These are phyloP conservation scores for Talaromyces proteolyticus DNA, from an alignment of 495 filamentous ascomycete genomes.

Conservation along the genomic window DNA sequence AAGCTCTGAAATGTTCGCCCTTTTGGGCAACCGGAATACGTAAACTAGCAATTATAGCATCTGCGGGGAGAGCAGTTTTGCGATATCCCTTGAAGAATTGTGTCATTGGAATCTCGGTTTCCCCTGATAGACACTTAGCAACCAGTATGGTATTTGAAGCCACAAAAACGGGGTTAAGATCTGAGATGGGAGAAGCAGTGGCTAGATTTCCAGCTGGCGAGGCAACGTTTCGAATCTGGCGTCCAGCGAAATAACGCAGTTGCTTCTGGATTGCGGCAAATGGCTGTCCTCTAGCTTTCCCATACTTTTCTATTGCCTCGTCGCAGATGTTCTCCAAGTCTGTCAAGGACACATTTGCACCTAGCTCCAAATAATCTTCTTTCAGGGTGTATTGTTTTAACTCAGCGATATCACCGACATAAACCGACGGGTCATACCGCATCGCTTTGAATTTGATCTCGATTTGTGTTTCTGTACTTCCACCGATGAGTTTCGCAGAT, in stretches of 20 bases:
- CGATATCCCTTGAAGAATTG: conserved; percentile 92
- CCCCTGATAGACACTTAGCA: conserved; percentile 64
- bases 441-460: conserved; percentile 97
- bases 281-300: conserved; percentile 58
- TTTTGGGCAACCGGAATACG: conserved; percentile 74
- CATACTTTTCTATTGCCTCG: conserved; percentile 77
- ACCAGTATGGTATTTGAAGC: conserved; percentile 76
- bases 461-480: conserved; percentile 95
- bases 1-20: conserved; percentile 68
- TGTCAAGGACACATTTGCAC: conserved; percentile 82
- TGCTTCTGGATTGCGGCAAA: conserved; percentile 46
- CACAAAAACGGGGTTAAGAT: conserved; percentile 92
- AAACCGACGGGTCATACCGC: conserved; percentile 85
- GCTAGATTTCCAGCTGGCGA: conserved; percentile 94
- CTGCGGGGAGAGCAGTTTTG: conserved; percentile 70
- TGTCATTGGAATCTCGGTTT: conserved; percentile 81
- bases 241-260: conserved; percentile 81
- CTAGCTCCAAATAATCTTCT: conserved; percentile 27
- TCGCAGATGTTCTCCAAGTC: conserved; percentile 50
- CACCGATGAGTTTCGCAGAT: conserved; percentile 88
- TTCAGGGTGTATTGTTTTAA: conserved; percentile 69
- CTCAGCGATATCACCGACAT: conserved; percentile 88
- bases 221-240: conserved; percentile 95
- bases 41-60: conserved; percentile 80
- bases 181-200: conserved; percentile 93